phyloP scores from a whole-genome alignment of 208 protist genomes.

The Perkinsela sp. region DNA sequence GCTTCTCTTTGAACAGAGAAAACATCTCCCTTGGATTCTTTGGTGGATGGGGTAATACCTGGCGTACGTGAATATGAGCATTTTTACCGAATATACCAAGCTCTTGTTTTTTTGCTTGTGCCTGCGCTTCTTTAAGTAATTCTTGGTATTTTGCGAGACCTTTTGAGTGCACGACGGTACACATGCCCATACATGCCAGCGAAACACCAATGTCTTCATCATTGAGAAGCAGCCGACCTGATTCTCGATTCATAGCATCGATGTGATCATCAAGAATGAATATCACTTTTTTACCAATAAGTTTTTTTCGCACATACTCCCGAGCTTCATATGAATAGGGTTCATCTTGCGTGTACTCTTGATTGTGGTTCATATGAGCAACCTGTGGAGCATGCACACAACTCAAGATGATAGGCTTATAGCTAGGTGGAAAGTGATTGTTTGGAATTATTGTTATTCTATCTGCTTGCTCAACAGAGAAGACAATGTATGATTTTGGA shows the following conservation, averaged over 20 bases:
- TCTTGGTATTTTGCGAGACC: constrained; percentile 28
- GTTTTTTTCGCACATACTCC: constrained; percentile 36
- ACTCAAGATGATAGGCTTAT: constrained; percentile 42
- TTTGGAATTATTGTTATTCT: constrained; percentile 29
- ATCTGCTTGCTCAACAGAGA: constrained; percentile 47
- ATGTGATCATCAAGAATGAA: constrained; percentile 58
- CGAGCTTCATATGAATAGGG: constrained; percentile 47
- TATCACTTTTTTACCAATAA: constrained; percentile 50
- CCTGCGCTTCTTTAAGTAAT: constrained; percentile 19
- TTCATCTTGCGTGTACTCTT: constrained; percentile 38
- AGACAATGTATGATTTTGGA: constrained; percentile 51
- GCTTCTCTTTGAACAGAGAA: constrained; percentile 12
- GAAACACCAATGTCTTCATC: constrained; percentile 24
- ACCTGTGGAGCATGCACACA: constrained; percentile 46
- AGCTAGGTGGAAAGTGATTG: constrained; percentile 9
- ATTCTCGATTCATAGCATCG: constrained; percentile 30
- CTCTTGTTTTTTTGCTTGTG: constrained; percentile 13
- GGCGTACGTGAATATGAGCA: constrained; percentile 20
- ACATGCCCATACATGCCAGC: constrained; percentile 35
- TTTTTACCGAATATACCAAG: constrained; percentile 33
- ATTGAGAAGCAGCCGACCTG: constrained; percentile 21
- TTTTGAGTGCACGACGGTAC: constrained; percentile 17
- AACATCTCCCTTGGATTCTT: not conserved
- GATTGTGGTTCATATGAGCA: constrained; percentile 14
- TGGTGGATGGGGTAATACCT: constrained; percentile 12